phyloP scores from a whole-genome alignment of 495 filamentous ascomycete genomes.

The Cairneyella variabilis region DNA sequence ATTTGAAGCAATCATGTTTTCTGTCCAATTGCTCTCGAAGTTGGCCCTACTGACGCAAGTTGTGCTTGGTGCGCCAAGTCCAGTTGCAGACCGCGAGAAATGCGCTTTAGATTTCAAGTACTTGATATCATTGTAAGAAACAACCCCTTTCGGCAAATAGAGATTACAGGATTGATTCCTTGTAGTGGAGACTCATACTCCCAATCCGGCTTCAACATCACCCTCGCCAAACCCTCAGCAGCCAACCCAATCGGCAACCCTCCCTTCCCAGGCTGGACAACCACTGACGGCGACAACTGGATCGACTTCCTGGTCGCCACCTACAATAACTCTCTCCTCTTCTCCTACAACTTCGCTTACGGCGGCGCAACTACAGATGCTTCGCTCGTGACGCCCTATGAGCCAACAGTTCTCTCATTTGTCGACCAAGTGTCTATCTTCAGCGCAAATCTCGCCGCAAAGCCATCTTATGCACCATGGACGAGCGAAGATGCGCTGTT shows the following conservation, averaged over 20 bases:
- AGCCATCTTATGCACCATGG: constrained; percentile 50
- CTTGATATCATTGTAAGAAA: neutral
- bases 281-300: constrained; percentile 54
- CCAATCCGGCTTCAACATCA: constrained; percentile 61
- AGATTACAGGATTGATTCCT: neutral
- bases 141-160: neutral
- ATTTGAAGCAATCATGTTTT: neutral
- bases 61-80: neutral
- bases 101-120: neutral
- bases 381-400: constrained; percentile 47
- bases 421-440: constrained; percentile 52
- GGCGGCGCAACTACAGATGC: constrained; percentile 65
- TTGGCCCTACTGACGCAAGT: neutral
- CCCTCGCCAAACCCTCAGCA: constrained; percentile 51
- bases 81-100: neutral
- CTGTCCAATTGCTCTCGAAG: neutral
- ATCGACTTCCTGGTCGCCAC: constrained; percentile 56
- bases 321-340: constrained; percentile 41
- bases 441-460: constrained; percentile 2
- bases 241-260: constrained; percentile 76
- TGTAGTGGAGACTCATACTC: constrained; percentile 50
- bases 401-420: constrained; percentile 49
- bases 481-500: constrained; percentile 55
- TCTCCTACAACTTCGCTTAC: constrained; percentile 65
- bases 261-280: constrained; percentile 51